Evolutionary conservation across 441 rosid species (phyloP), one percentile per base, ranked within the genome.

Genomic region (Adansonia rubrostipa): DNA sequence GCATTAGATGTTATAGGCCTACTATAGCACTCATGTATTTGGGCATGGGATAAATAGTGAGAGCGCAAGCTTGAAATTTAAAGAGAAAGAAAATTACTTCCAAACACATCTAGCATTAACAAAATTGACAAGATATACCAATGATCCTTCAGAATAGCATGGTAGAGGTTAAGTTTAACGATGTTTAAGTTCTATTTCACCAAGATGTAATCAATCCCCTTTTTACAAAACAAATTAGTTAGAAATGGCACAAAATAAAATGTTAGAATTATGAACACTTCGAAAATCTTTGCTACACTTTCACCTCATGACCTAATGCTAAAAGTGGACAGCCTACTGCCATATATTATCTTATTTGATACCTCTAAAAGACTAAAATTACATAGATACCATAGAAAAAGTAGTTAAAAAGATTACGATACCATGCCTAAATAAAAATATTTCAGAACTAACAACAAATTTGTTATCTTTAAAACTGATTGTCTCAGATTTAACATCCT

Each of bases 111-210:
- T 68, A 72, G 28, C 79, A 69, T 76, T 48, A 74, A 71, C 65
- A 54, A 78, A 68, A 78, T 78, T 58, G 64, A 36, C 9, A 80
- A 69, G 57, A 40, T 24, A 73, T 91, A 96, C 99, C 96, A 96
- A 83, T 82, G 99, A 89, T 74, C 90, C 98, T 86, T 97, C 99
- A 9, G 93, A 88, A 85, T 89, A 97, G 85, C 97, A 98, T 64
- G 93, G 77, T 73, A 97, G 92, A 83, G 90, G 96, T 82, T 89
- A 91, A 36, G 98, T 97, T 83, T 86, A 76, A 85, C 93, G 97
- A 84, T 92, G 97, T 86, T 88, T 87, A 83, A 88, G 87, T 78
- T 91, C 91, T 75, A 88, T 89, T 79, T 87, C 88, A 72, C 83
- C 82, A 80, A 91, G 83, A 86, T 66, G 54, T 78, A 97, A 45